Evolutionary conservation across 768 basidiomycete genomes (phyloP).

Genomic region (Termitomyces titanicus): DNA sequence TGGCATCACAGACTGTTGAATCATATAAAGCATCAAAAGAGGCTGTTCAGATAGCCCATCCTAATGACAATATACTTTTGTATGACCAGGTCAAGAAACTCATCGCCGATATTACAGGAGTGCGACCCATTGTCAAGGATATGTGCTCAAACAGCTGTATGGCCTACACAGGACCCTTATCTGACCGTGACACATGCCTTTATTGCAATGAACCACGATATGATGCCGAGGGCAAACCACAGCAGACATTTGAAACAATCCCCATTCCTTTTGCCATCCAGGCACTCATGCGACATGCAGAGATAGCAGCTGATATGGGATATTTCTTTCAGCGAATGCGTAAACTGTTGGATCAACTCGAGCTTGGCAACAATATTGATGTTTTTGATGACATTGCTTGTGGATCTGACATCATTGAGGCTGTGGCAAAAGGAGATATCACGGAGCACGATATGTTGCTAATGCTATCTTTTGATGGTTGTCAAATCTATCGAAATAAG

Average conservation of each 20-base stretch:
- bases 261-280: neutral
- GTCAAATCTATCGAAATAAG: constrained; percentile 29
- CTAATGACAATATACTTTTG: neutral
- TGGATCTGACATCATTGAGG: neutral
- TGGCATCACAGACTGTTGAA: neutral
- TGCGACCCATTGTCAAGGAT: constrained; percentile 25
- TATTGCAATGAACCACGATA: constrained; percentile 16
- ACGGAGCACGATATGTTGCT: constrained; percentile 21
- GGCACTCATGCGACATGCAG: neutral
- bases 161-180: constrained; percentile 33
- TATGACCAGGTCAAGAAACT: neutral
- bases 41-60: neutral
- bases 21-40: neutral
- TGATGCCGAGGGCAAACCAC: neutral
- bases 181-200: constrained; percentile 20
- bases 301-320: neutral
- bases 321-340: neutral
- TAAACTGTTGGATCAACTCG: neutral
- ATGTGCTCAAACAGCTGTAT: constrained; percentile 39
- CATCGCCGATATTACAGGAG: constrained; percentile 23
- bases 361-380: neutral
- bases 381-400: neutral
- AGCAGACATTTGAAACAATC: neutral
- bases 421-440: constrained; percentile 10
- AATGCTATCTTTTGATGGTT: constrained; percentile 27